These are phyloP conservation scores for Citrus hindsii DNA, from an alignment of 345 rosid genomes.

Conservation along the genomic window DNA sequence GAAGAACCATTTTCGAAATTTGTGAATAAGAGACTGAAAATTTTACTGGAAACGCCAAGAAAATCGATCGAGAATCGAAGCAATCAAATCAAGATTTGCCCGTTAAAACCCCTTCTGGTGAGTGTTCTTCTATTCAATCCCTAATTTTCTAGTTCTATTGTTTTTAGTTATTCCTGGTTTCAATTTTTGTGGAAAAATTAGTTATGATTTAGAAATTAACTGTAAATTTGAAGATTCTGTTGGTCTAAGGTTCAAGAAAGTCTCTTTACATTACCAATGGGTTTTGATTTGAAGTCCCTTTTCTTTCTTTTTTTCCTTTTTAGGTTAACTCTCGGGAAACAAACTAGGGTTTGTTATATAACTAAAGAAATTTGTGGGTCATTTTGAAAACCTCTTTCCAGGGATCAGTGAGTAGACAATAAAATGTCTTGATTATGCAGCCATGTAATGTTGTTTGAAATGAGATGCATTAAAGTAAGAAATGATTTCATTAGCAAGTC, in stretches of 20 bases:
- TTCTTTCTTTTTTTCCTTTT: too few species aligned
- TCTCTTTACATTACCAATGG: background rate
- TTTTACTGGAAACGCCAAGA: background rate
- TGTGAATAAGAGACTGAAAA: background rate
- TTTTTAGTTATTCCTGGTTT: background rate
- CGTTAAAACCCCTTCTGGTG: background rate
- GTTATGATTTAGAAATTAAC: background rate
- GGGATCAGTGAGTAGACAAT: background rate
- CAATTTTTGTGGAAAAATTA: background rate
- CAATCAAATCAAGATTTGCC: background rate
- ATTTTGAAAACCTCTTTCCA: background rate
- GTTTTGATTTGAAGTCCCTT: background rate
- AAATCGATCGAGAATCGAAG: background rate
- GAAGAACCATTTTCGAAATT: background rate
- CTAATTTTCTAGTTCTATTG: too few species aligned
- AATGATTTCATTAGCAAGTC: background rate
- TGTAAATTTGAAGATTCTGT: background rate
- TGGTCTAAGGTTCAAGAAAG: background rate
- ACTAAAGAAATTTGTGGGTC: background rate
- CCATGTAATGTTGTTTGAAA: background rate
- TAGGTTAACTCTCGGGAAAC: too few species aligned
- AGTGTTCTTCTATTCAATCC: background rate
- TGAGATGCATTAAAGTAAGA: background rate
- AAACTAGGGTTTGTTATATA: background rate
- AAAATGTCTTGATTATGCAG: background rate